Conservation (phyloP, 257 asterid genomes). For the Oldenlandia corymbosa region DNA sequence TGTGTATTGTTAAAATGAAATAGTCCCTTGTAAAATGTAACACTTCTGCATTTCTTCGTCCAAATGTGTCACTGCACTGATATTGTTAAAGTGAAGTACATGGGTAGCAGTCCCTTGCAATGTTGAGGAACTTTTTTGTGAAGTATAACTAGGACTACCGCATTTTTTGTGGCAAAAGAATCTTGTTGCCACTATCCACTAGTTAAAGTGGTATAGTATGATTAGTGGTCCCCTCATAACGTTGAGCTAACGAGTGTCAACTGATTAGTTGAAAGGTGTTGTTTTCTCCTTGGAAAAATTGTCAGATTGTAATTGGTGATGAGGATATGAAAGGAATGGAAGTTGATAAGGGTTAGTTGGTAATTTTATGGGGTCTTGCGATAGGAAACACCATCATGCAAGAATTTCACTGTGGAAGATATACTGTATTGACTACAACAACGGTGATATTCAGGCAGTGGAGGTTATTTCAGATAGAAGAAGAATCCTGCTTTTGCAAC, state of each 20-base stretch:
- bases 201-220: neutral
- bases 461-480: neutral
- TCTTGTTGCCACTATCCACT: neutral
- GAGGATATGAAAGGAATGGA: neutral
- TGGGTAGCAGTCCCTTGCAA: no score
- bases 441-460: neutral
- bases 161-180: neutral
- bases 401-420: neutral
- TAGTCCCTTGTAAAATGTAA: no score
- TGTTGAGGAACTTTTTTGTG: neutral
- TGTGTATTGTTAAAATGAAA: neutral
- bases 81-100: no score
- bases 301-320: neutral
- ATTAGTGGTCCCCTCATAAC: no score
- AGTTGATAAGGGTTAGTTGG: neutral
- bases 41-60: no score
- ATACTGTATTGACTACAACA: no score
- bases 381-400: neutral
- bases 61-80: no score
- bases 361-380: neutral
- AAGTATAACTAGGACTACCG: neutral
- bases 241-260: no score
- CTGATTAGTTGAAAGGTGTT: no score
- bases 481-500: neutral
- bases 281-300: neutral